Evolutionary conservation across 179 eudicot genomes (phyloP).

Genomic region (Silene noctiflora): DNA sequence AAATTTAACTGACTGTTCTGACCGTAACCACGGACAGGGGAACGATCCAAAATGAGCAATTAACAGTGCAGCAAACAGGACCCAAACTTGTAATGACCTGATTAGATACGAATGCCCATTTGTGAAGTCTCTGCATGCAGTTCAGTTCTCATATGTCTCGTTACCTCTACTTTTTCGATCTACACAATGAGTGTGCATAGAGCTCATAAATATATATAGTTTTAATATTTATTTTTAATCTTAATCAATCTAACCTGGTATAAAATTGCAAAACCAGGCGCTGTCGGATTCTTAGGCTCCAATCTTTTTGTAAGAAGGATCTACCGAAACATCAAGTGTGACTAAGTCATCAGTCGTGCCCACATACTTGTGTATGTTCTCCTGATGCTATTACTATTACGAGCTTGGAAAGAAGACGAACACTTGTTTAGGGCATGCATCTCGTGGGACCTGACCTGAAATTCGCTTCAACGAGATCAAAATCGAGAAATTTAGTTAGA

Average conservation of each 20-base stretch:
- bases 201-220: too few relatives aligned
- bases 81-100: too few relatives aligned
- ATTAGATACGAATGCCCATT: too few relatives aligned
- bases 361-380: slow-evolving; percentile 1
- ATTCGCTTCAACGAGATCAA: slow-evolving; percentile 11
- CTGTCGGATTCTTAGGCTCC: slow-evolving; percentile 79
- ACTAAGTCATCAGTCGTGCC: slow-evolving; percentile 33
- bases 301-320: slow-evolving; percentile 88
- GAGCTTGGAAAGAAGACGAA: slow-evolving; percentile 9
- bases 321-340: slow-evolving; percentile 92
- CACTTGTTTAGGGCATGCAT: slow-evolving; percentile 11
- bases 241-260: slow-evolving; percentile 1
- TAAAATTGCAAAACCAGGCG: slow-evolving; percentile 22
- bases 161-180: background rate
- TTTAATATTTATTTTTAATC: background rate
- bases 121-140: too few relatives aligned
- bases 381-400: slow-evolving; percentile 13
- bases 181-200: background rate
- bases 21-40: too few relatives aligned
- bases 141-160: too few relatives aligned
- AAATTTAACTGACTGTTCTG: too few relatives aligned
- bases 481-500: slow-evolving; percentile 21
- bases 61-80: too few relatives aligned
- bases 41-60: too few relatives aligned
- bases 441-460: slow-evolving; percentile 8